Evolutionary conservation across 371 early-diverging fungal species (phyloP).

Genomic region (Mortierella sp.): DNA sequence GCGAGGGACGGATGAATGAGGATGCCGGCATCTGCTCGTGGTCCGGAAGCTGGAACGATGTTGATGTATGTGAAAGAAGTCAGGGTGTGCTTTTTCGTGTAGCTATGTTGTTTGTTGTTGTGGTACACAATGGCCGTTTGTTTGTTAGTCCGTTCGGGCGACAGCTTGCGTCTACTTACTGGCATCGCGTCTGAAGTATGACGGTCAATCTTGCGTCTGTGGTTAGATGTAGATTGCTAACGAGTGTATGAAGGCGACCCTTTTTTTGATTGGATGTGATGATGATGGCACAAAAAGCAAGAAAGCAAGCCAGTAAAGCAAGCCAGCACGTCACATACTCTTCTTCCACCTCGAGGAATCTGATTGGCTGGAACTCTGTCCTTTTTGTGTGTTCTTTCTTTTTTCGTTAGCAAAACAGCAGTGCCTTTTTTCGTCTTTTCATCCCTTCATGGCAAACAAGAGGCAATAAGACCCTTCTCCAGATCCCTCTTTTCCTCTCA

Average conservation of each 20-base stretch:
- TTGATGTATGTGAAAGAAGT: background rate
- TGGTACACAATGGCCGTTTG: background rate
- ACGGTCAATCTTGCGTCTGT: background rate
- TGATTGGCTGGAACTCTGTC: constrained; percentile 1
- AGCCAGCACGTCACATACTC: background rate
- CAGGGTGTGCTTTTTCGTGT: background rate
- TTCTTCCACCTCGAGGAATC: background rate
- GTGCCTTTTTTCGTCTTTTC: background rate
- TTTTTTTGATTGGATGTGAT: background rate
- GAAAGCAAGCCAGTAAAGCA: background rate
- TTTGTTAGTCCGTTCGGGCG: background rate
- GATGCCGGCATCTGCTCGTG: constrained; percentile 2
- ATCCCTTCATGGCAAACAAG: background rate
- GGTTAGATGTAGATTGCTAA: background rate
- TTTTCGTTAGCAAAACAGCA: background rate
- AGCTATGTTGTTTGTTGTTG: background rate
- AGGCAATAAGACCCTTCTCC: background rate
- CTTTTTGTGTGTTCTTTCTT: background rate
- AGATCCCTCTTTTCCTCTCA: background rate
- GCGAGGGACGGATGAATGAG: background rate
- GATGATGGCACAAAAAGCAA: background rate
- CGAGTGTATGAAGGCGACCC: background rate
- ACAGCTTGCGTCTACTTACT: background rate
- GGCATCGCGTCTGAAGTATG: background rate
- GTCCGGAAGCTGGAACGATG: constrained; percentile 10